These are phyloP conservation scores for Scopulariopsis brevicaulis DNA, from an alignment of 2,329 filamentous ascomycete genomes.

Conservation along the genomic window DNA sequence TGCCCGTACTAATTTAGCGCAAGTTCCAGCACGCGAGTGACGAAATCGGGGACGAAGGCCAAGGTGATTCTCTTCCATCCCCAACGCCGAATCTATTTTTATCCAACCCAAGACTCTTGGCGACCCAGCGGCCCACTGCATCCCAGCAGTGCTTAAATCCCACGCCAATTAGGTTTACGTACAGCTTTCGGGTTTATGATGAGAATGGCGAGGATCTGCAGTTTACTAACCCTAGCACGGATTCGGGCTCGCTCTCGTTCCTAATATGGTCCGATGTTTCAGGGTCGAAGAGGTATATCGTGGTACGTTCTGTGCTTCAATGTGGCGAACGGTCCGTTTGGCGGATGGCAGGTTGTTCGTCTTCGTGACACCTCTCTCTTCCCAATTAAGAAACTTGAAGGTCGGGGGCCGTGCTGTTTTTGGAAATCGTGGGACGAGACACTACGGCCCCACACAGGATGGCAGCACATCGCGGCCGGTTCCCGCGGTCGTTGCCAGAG, in stretches of 20 bases:
- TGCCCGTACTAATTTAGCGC: neutral
- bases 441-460: neutral
- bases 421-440: neutral
- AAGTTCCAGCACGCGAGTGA: neutral
- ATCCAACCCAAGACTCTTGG: neutral
- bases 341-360: neutral
- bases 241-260: too few species aligned
- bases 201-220: neutral
- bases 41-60: neutral
- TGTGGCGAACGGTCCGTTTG: too few species aligned
- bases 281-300: neutral
- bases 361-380: neutral
- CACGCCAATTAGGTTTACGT: neutral
- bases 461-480: neutral
- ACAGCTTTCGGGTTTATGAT: neutral
- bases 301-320: neutral
- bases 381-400: neutral
- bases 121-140: neutral
- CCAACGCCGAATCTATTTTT: neutral
- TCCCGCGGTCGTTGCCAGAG: neutral
- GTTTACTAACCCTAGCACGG: too few species aligned
- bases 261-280: neutral
- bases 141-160: neutral
- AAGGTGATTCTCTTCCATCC: neutral
- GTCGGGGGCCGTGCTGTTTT: neutral